Evolutionary conservation across 768 basidiomycete genomes (phyloP).

Genomic region (Fibroporia radiculosa): DNA sequence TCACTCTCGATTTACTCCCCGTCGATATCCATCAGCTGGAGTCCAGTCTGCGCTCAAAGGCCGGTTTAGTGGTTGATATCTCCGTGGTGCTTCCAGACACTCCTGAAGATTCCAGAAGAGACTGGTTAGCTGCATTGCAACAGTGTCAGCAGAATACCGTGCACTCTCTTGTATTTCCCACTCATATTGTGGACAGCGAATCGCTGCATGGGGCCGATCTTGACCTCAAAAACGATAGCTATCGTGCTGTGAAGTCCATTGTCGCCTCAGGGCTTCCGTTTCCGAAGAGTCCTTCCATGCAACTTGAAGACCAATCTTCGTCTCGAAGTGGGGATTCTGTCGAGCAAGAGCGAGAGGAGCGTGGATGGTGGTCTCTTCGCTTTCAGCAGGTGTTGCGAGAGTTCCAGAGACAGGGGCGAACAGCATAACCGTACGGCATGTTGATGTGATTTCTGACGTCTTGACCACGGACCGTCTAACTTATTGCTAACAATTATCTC

Average conservation of each 20-base stretch:
- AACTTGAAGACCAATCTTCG: slow-evolving; percentile 30
- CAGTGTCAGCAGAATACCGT: slow-evolving; percentile 43
- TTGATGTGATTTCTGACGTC: no score
- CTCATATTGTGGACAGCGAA: slow-evolving; percentile 22
- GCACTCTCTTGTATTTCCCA: slow-evolving; percentile 33
- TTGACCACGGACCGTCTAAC: no score
- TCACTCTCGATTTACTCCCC: slow-evolving; percentile 46
- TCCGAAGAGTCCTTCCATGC: slow-evolving; percentile 68
- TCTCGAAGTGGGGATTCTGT: slow-evolving; percentile 19
- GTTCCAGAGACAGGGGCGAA: slow-evolving; percentile 28
- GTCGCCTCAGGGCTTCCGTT: slow-evolving; percentile 44
- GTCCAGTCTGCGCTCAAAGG: slow-evolving; percentile 27
- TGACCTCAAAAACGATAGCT: slow-evolving; percentile 24
- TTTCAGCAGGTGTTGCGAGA: slow-evolving; percentile 59
- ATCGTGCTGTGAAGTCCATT: slow-evolving; percentile 30
- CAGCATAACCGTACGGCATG: no score
- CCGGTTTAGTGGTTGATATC: slow-evolving; percentile 26
- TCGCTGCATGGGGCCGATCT: slow-evolving; percentile 21
- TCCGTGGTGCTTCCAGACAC: slow-evolving; percentile 29
- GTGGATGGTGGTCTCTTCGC: slow-evolving; percentile 66
- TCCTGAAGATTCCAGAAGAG: slow-evolving; percentile 9
- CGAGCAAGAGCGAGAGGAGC: slow-evolving; percentile 54
- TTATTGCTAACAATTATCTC: no score
- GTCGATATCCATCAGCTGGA: slow-evolving; percentile 33
- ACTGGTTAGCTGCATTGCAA: slow-evolving; percentile 48